Base-by-base conservation (phyloP, 805 yeast genomes). In the Lachancea sp. region DNA sequence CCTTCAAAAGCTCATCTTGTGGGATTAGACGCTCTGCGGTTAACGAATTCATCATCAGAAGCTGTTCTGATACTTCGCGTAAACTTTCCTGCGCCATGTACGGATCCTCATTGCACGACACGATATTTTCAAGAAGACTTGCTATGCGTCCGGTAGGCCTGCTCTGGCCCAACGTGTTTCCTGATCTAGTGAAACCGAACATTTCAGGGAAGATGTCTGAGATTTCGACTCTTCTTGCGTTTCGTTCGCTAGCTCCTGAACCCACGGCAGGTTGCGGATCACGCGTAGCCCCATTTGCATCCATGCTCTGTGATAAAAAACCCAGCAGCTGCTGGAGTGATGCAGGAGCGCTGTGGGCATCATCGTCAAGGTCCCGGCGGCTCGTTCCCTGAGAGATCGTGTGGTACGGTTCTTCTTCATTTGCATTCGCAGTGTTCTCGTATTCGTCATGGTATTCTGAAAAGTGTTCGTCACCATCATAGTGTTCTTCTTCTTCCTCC, bases 41-140 rank as follows among this genome's bases (percentile, higher is more conserved):
- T 15, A 78, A 52, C 4, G 72, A 75, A 43, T 79, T 78, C 76
- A 79, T 75, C 88, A 83, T 79, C 38, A 84, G 63, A 8, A 84
- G 53, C 36, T 75, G 62, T 46, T 78, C 84, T 19, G 82, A 73
- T 16, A 84, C 58, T 52, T 82, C 85, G 47, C 73, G 78, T 38
- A 83, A 60, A 2, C 80, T 73, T 52, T 82, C 89, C 51, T 80
- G 56, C 1, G 83, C 69, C 15, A 79, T 46, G 51, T 68, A 82
- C 0, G 86, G 71, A 51, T 81, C 84, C 1, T 72, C 78, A 11
- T 46, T 40, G 3, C 63, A 63, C 36, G 56, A 46, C 7, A 40
- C 36, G 1, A 60, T 54, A 36, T 61, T 61, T 5, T 45, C 50
- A 7, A 60, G 49, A 21, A 65, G 47, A 4, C 46, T 60, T 8